Conservation (phyloP, 106 monocot species). For the Iris macrosiphon region DNA sequence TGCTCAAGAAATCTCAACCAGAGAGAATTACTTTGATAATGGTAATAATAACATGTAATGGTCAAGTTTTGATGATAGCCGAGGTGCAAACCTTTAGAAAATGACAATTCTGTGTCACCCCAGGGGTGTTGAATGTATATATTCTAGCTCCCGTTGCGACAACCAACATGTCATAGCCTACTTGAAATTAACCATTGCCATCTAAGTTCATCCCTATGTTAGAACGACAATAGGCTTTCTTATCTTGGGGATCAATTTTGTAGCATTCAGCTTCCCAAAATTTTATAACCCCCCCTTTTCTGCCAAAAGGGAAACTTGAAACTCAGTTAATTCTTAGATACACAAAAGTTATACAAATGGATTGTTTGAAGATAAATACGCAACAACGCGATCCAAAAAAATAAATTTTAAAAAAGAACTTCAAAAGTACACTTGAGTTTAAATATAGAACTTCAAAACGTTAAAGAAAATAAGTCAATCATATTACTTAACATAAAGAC, state of each 20-base stretch:
- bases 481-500: no score
- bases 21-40: no score
- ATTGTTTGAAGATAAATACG: no score
- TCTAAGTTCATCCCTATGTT: slow-evolving; percentile 28
- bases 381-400: no score
- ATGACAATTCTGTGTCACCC: slow-evolving; percentile 43
- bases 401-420: no score
- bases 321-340: background rate
- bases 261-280: slow-evolving; percentile 22
- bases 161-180: slow-evolving; percentile 13
- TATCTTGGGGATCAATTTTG: slow-evolving; percentile 3
- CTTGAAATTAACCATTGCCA: slow-evolving; percentile 35
- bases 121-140: slow-evolving; percentile 56
- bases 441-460: no score
- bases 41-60: no score
- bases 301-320: slow-evolving; percentile 14
- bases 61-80: no score
- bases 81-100: slow-evolving; percentile 75
- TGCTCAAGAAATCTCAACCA: no score
- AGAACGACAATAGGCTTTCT: slow-evolving; percentile 9
- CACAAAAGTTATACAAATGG: no score
- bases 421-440: no score
- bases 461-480: no score
- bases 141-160: slow-evolving; percentile 34
- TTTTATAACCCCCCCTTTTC: slow-evolving; percentile 50